Conservation (phyloP, 2,329 filamentous ascomycete genomes). For the Colletotrichum brevisporum region DNA sequence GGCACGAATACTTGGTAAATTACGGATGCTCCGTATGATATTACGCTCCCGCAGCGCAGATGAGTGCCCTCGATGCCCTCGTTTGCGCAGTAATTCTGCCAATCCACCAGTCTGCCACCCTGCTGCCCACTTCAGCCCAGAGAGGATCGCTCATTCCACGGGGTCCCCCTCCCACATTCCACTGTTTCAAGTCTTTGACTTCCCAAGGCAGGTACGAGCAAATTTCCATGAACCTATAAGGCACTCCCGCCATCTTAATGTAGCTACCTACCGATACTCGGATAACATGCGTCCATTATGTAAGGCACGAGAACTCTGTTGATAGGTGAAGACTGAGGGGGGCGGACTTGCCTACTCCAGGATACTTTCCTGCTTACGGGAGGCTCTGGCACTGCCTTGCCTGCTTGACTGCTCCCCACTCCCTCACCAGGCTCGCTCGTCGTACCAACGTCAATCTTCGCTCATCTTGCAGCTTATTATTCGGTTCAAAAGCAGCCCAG, state of each 20-base stretch:
- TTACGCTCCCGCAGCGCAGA: conserved; percentile 25
- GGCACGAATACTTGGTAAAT: conserved; percentile 13
- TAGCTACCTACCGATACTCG: too few species aligned
- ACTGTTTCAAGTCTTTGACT: conserved; percentile 21
- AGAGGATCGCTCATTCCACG: conserved; percentile 30
- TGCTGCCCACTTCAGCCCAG: conserved; percentile 37
- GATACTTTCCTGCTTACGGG: too few species aligned
- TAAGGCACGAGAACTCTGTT: too few species aligned
- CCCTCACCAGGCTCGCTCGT: conserved; percentile 12
- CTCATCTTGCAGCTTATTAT: conserved; percentile 34
- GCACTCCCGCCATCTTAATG: too few species aligned
- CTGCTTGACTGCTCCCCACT: conserved; percentile 18
- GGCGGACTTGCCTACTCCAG: too few species aligned
- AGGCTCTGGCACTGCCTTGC: conserved; percentile 17
- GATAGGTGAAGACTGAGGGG: too few species aligned
- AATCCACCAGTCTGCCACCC: neutral
- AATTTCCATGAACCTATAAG: too few species aligned
- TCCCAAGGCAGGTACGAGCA: neutral
- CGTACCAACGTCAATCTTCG: conserved; percentile 32
- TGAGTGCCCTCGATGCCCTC: conserved; percentile 13
- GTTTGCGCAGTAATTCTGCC: conserved; percentile 28
- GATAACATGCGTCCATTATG: too few species aligned
- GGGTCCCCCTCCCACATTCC: conserved; percentile 29
- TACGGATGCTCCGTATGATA: conserved; percentile 4
- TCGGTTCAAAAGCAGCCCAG: conserved; percentile 16